Evolutionary conservation across 805 yeast genomes (phyloP).

Genomic region (Jamesozyma hellenica): DNA sequence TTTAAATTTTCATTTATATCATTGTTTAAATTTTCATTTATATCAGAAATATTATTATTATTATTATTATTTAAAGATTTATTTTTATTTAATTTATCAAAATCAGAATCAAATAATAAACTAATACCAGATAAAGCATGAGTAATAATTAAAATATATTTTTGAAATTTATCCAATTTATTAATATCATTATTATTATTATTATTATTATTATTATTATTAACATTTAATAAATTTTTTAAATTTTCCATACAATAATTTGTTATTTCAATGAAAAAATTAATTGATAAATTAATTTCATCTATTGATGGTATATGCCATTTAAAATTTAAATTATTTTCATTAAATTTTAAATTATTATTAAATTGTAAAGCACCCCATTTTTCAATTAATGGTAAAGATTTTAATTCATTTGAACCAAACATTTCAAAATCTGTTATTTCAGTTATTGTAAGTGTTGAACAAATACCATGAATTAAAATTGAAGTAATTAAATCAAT

Average conservation of each 20-base stretch:
- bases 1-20: constrained; percentile 19
- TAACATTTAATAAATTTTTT: constrained; percentile 22
- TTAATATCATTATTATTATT: constrained; percentile 22
- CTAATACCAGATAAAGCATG: constrained; percentile 63
- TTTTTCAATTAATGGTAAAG: constrained; percentile 33
- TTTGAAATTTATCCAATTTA: constrained; percentile 44
- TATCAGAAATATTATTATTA: constrained; percentile 18
- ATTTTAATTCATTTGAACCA: constrained; percentile 33
- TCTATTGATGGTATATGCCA: constrained; percentile 66
- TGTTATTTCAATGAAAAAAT: constrained; percentile 43
- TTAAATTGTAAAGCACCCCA: constrained; percentile 74
- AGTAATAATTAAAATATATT: constrained; percentile 47
- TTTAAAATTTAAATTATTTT: constrained; percentile 41
- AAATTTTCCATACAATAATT: constrained; percentile 37
- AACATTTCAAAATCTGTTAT: constrained; percentile 48
- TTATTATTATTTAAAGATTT: constrained; percentile 27
- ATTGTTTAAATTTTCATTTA: constrained; percentile 8
- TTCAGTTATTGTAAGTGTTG: constrained; percentile 52
- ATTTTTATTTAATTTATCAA: constrained; percentile 33
- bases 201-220: constrained; percentile 15
- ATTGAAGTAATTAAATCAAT: constrained; percentile 52
- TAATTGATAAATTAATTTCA: constrained; percentile 53
- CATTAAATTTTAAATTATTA: constrained; percentile 35
- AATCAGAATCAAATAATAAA: constrained; percentile 64
- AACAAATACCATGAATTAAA: constrained; percentile 56